Evolutionary conservation across 768 basidiomycete species (phyloP).

Genomic region (Suillus americanus): DNA sequence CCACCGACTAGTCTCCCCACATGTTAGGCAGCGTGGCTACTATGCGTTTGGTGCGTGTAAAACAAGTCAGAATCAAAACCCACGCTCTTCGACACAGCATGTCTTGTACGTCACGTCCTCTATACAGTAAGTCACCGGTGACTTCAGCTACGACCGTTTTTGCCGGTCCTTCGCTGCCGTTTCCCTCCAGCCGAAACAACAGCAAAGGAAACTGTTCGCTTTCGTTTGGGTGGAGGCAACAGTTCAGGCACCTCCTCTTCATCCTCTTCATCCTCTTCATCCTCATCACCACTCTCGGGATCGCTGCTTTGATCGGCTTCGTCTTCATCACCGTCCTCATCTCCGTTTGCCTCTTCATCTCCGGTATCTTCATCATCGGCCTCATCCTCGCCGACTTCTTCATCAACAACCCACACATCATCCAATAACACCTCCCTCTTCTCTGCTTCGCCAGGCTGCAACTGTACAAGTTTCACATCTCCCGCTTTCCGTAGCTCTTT

Average conservation of each 20-base stretch:
- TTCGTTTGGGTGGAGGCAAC: constrained; percentile 42
- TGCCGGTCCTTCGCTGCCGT: constrained; percentile 10
- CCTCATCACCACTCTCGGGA: constrained; percentile 39
- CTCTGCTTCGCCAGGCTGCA: constrained; percentile 41
- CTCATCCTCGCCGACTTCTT: constrained; percentile 30
- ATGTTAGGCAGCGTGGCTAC: neutral
- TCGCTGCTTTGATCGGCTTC: constrained; percentile 35
- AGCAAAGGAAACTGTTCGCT: constrained; percentile 48
- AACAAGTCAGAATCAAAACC: constrained; percentile 12
- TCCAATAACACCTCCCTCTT: constrained; percentile 41
- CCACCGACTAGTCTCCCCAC: neutral
- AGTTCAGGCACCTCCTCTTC: constrained; percentile 33
- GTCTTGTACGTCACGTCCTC: neutral
- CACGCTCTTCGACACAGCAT: constrained; percentile 5
- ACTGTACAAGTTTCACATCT: constrained; percentile 57
- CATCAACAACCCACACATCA: constrained; percentile 33
- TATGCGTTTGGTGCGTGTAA: neutral
- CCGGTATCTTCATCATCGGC: constrained; percentile 37
- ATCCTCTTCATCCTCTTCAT: constrained; percentile 45
- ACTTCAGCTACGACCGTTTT: constrained; percentile 5
- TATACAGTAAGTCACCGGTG: neutral
- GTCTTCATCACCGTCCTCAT: constrained; percentile 22
- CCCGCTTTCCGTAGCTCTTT: constrained; percentile 64
- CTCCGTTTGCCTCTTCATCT: constrained; percentile 38
- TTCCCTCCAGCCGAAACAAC: constrained; percentile 17